These are phyloP conservation scores for Pseudomonodictys pantanalensis DNA, from an alignment of 495 filamentous ascomycete genomes.

Conservation along the genomic window DNA sequence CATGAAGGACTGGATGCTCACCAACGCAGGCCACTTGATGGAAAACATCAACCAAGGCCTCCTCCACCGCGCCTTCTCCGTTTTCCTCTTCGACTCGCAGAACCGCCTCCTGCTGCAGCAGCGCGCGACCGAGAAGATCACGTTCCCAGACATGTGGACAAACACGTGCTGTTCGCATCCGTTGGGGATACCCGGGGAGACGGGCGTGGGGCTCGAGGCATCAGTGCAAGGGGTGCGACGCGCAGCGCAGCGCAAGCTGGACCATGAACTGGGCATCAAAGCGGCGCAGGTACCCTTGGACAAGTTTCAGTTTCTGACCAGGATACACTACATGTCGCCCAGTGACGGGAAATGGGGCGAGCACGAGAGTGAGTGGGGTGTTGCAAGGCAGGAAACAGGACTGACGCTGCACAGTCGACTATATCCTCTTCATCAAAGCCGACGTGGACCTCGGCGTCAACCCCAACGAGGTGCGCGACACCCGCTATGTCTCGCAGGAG, in stretches of 20 bases:
- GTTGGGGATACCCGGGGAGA: slow-evolving; percentile 85
- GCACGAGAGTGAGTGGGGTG: slow-evolving; percentile 76
- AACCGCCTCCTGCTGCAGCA: slow-evolving; percentile 91
- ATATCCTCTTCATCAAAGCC: slow-evolving; percentile 97
- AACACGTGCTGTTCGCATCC: slow-evolving; percentile 99
- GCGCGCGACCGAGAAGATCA: slow-evolving; percentile 96
- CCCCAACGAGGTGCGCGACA: slow-evolving; percentile 83
- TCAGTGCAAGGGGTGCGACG: slow-evolving; percentile 81
- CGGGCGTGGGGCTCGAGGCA: slow-evolving; percentile 75
- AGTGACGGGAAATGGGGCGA: slow-evolving; percentile 98
- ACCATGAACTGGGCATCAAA: slow-evolving; percentile 93
- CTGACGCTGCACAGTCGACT: slow-evolving; percentile 67
- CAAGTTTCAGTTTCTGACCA: slow-evolving; percentile 87
- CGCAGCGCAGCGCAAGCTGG: slow-evolving; percentile 86
- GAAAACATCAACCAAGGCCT: slow-evolving; percentile 94
- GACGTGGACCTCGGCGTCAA: slow-evolving; percentile 78
- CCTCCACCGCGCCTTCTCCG: slow-evolving; percentile 94
- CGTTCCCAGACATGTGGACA: slow-evolving; percentile 99
- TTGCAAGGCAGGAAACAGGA: neutral
- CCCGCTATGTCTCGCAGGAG: slow-evolving; percentile 74
- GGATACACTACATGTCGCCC: slow-evolving; percentile 97
- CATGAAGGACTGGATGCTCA: slow-evolving; percentile 1
- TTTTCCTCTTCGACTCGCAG: slow-evolving; percentile 91
- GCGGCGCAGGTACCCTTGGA: slow-evolving; percentile 85
- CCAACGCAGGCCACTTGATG: slow-evolving; percentile 82